Evolutionary conservation across 345 rosid genomes (phyloP).

Genomic region (Ceriops tagal): DNA sequence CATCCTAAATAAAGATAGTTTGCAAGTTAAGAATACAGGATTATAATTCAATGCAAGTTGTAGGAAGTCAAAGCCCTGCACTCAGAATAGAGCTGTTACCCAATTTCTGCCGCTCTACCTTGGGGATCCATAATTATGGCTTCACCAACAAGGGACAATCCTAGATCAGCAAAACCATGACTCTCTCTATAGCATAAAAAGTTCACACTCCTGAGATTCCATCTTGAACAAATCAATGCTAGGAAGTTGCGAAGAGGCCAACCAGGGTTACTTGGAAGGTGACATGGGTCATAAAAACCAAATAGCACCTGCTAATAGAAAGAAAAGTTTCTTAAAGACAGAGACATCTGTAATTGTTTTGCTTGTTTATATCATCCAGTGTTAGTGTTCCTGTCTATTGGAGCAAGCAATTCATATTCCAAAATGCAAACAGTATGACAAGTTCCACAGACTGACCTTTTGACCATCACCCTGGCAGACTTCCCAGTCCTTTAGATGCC

Average conservation of each 20-base stretch:
- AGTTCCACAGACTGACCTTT: slow-evolving; percentile 50
- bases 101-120: slow-evolving; percentile 50
- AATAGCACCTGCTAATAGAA: slow-evolving; percentile 56
- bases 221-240: slow-evolving; percentile 63
- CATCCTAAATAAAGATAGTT: slow-evolving; percentile 37
- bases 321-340: slow-evolving; percentile 9
- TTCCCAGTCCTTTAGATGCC: slow-evolving; percentile 71
- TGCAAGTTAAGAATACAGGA: slow-evolving; percentile 6
- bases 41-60: slow-evolving; percentile 3
- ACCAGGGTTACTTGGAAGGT: slow-evolving; percentile 85
- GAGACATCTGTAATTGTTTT: neutral
- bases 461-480: slow-evolving; percentile 56
- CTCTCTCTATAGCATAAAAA: slow-evolving; percentile 87
- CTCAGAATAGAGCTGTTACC: slow-evolving; percentile 29
- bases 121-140: slow-evolving; percentile 53
- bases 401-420: slow-evolving; percentile 8
- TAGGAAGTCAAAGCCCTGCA: slow-evolving; percentile 9
- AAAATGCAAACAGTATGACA: neutral
- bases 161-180: slow-evolving; percentile 85
- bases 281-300: slow-evolving; percentile 90
- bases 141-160: slow-evolving; percentile 77
- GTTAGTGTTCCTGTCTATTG: neutral
- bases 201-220: slow-evolving; percentile 62
- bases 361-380: neutral
- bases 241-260: slow-evolving; percentile 97